Conservation (phyloP, 768 basidiomycete species). For the Calocera cornea region DNA sequence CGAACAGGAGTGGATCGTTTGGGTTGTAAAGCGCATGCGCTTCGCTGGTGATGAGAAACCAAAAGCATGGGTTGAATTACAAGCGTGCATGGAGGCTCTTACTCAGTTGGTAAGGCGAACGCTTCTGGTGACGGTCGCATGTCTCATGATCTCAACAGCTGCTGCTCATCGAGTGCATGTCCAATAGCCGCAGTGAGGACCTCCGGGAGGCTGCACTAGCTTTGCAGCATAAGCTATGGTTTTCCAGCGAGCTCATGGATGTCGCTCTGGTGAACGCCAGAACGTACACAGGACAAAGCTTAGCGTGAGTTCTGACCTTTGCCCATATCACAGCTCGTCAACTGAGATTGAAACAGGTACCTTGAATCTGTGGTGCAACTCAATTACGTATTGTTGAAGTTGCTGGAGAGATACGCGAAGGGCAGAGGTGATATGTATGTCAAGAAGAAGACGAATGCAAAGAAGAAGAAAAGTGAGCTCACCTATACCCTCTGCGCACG, state of each 20-base stretch:
- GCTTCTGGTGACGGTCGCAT: not conserved
- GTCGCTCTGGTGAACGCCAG: constrained; percentile 65
- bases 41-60: constrained; percentile 90
- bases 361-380: constrained; percentile 77
- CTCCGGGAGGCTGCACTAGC: constrained; percentile 64
- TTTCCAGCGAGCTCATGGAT: constrained; percentile 89
- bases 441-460: constrained; percentile 46
- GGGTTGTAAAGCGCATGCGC: constrained; percentile 81
- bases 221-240: constrained; percentile 81
- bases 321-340: not conserved
- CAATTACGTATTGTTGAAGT: constrained; percentile 68
- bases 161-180: constrained; percentile 76
- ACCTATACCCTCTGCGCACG: not conserved
- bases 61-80: constrained; percentile 84
- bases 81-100: constrained; percentile 86
- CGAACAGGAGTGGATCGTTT: constrained; percentile 75
- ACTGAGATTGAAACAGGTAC: constrained; percentile 51
- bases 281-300: constrained; percentile 58
- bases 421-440: constrained; percentile 62
- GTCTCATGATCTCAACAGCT: constrained; percentile 28
- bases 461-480: constrained; percentile 31
- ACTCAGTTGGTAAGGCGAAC: constrained; percentile 52
- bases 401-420: constrained; percentile 73
- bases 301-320: constrained; percentile 23
- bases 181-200: constrained; percentile 36